Conservation (phyloP, 495 filamentous ascomycete genomes). For the Tuber microsphaerosporum region DNA sequence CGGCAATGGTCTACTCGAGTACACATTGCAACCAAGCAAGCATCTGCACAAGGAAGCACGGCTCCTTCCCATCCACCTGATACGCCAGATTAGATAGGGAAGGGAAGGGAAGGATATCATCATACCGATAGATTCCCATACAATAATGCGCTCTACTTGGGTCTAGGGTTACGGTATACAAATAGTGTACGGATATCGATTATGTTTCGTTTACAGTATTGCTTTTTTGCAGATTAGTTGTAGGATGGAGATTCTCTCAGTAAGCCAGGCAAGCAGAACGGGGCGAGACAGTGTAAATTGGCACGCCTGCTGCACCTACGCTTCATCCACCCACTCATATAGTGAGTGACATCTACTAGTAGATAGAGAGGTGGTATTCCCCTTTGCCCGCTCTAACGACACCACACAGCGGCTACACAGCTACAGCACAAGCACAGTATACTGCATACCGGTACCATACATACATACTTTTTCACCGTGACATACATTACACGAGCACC, state of each 20-base stretch:
- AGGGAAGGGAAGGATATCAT: background rate
- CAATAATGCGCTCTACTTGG: background rate
- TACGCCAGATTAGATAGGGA: background rate
- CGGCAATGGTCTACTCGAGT: too few species aligned
- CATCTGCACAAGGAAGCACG: background rate
- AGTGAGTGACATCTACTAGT: background rate
- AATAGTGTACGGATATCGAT: background rate
- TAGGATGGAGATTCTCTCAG: background rate
- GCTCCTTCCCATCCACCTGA: background rate
- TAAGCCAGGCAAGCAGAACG: background rate
- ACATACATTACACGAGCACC: background rate
- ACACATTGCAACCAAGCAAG: background rate
- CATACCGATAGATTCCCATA: background rate
- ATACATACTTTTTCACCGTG: background rate
- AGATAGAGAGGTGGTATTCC: background rate
- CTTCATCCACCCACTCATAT: background rate
- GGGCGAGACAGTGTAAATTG: background rate
- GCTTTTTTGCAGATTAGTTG: background rate
- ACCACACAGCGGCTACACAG: background rate
- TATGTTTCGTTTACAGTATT: constrained; percentile 3
- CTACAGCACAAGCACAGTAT: background rate
- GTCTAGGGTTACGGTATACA: background rate
- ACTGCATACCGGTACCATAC: background rate
- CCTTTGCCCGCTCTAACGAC: background rate
- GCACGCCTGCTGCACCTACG: background rate